Evolutionary conservation across 108 stramenopile genomes (phyloP), one percentile per base, ranked within the genome.

Genomic region (Skeletonema tropicum): DNA sequence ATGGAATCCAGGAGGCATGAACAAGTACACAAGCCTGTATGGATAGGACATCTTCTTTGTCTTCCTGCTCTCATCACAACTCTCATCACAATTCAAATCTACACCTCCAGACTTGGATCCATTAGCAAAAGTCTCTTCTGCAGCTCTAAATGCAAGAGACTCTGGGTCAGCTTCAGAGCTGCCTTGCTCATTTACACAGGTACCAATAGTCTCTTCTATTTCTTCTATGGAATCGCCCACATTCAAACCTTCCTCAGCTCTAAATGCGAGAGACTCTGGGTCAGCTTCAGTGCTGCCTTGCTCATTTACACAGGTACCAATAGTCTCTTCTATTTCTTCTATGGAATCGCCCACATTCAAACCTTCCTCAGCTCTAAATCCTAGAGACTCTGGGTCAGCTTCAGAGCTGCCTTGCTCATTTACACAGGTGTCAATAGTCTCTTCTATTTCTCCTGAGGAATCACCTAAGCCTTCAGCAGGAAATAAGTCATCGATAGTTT

Each of bases 1-100:
- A 66, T 81, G 74, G 60, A 81, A 81, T 25, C 80, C 80, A 12
- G 72, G 80, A 1, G 80, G 80, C 39, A 81, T 62, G 32, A 75
- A 75, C 46, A 74, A 71, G 42, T 65, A 69, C 48, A 64, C 57
- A 0, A 74, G 55, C 64, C 80, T 64, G 49, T 65, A 75, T 14
- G 80, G 80, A 46, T 74, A 75, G 36, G 68, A 23, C 29, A 70
- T 21, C 25, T 30, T 21, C 25, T 30, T 23, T 11, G 3, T 65
- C 30, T 55, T 21, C 8, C 62, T n/a, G 13, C 3, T n/a, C 12
- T 35, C 45, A 30, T 55, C 64, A 15, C 19, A 10, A 15, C 3
- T n/a, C 12, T 35, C 45, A 30, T 55, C 64, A 15, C 19, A 10
- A 15, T 41, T 33, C 26, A 19, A 29, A 26, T 26, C 33, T 25